Base-by-base conservation (phyloP, 2,329 filamentous ascomycete genomes). In the Penicillium sumatraense region DNA sequence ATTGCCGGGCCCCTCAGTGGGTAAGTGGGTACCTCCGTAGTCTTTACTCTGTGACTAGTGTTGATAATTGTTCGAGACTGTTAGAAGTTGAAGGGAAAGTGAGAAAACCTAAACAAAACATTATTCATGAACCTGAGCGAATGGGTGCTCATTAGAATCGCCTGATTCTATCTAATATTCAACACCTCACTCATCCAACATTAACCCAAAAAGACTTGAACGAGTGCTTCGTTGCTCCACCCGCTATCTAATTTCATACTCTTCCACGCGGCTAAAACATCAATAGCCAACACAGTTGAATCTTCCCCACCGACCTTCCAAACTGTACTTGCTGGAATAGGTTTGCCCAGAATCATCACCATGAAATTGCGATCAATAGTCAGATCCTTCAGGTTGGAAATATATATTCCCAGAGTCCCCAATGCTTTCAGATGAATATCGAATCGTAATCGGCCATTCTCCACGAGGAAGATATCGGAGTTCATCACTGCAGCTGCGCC, bases 151-250 rank as follows among this genome's bases (percentile, higher is more conserved):
- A 14, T 31, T 10, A 3, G 11, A 31, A 9, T 31, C n/a, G 29
- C 6, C 16, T 36, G 33, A 8, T 7, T 36, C 33, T 16, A 36
- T 18, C 7, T 36, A 36, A 36, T 16, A 36, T 10, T 36, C 36
- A 40, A 40, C 16, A 9, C 2, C 16, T 40, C 14, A 11, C 10
- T 8, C 31, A 2, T n/a, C n/a, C n/a, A n/a, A n/a, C n/a, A 36
- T 65, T 41, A 75, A 14, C 60, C 64, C 24, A 82, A 69, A 58
- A 82, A 87, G 5, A 91, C 72, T 69, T 87, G 87, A 38, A 96
- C 77, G 57, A 84, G 80, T 33, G 92, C 82, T 71, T 96, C 90
- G 70, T 96, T 96, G 61, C 86, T 88, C 88, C 90, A 96, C 7
- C 88, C 86, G 33, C 84, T 82, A 54, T 86, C 77, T 52, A 95